Conservation (phyloP, 2,329 filamentous ascomycete genomes). For the Epichloe glyceriae region DNA sequence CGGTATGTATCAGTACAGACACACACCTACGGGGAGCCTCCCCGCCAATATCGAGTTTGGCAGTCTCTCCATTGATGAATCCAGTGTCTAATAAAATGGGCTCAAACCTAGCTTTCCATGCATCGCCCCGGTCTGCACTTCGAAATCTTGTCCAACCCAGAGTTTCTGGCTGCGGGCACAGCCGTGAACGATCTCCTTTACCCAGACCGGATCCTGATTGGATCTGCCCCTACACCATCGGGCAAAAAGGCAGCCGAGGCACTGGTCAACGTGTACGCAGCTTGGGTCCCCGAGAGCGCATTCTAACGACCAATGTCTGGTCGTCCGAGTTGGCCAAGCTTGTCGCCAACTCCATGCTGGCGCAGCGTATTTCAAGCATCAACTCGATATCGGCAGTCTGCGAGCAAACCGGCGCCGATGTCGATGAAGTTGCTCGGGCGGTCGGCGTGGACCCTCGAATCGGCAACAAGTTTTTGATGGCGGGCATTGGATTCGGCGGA, state of each 20-base stretch:
- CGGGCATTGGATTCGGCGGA: conserved; percentile 66
- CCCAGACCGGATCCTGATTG: conserved; percentile 65
- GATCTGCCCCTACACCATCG: conserved; percentile 46
- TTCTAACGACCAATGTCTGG: conserved; percentile 62
- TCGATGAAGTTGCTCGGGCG: conserved; percentile 56
- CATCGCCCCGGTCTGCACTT: conserved; percentile 53
- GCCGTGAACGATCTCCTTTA: conserved; percentile 57
- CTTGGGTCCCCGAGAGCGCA: conserved; percentile 57
- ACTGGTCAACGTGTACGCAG: conserved; percentile 52
- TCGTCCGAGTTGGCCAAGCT: conserved; percentile 71
- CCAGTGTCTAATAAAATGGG: background rate
- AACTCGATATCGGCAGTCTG: conserved; percentile 73
- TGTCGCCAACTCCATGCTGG: conserved; percentile 67
- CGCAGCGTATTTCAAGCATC: conserved; percentile 69
- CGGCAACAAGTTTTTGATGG: conserved; percentile 59
- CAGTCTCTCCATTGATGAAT: background rate
- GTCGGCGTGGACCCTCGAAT: conserved; percentile 61
- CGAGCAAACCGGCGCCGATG: conserved; percentile 60
- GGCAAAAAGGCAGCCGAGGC: conserved; percentile 50
- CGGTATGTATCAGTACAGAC: conserved; percentile 31
- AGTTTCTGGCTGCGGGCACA: conserved; percentile 68
- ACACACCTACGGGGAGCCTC: too few relatives aligned
- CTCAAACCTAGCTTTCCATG: conserved; percentile 33
- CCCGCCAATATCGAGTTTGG: too few relatives aligned
- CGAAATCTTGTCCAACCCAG: conserved; percentile 69